Conservation (phyloP, 352 stramenopile species). For the Phytophthora pinifolia region DNA sequence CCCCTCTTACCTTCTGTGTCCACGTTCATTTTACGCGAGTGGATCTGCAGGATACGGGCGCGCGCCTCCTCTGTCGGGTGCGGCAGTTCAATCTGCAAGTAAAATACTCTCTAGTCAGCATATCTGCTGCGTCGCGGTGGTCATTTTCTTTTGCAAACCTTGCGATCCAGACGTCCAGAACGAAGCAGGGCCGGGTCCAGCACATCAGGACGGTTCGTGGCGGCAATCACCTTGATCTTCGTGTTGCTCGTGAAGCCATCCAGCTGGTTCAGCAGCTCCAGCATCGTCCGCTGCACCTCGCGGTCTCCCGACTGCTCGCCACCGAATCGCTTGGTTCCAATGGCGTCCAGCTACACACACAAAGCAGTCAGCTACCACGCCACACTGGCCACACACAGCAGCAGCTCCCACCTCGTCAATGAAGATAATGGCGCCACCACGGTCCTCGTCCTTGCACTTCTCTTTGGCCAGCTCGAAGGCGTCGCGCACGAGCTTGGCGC, state of each 20-base stretch:
- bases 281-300: slow-evolving; percentile 98
- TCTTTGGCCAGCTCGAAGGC: slow-evolving; percentile 96
- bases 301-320: slow-evolving; percentile 96
- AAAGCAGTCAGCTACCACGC: background rate
- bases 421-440: slow-evolving; percentile 97
- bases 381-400: background rate
- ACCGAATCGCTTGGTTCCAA: slow-evolving; percentile 98
- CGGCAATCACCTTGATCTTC: slow-evolving; percentile 99
- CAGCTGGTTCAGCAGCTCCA: slow-evolving; percentile 98
- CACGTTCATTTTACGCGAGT: slow-evolving; percentile 98
- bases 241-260: slow-evolving; percentile 98
- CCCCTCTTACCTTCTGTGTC: slow-evolving; percentile 69
- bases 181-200: slow-evolving; percentile 96
- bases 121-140: background rate
- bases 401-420: slow-evolving; percentile 93
- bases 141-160: slow-evolving; percentile 60
- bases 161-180: slow-evolving; percentile 91
- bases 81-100: slow-evolving; percentile 95
- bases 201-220: slow-evolving; percentile 96
- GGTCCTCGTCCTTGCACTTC: slow-evolving; percentile 90
- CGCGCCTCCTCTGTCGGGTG: slow-evolving; percentile 97
- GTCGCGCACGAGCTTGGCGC: slow-evolving; percentile 97
- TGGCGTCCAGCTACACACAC: slow-evolving; percentile 91
- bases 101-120: background rate
- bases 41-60: slow-evolving; percentile 96